A percentile compares a stretch with the other conserved stretches of the same genome.
Conservation (phyloP, 192 early-diverging fungal genomes). For the Coemansia sp. region DNA sequence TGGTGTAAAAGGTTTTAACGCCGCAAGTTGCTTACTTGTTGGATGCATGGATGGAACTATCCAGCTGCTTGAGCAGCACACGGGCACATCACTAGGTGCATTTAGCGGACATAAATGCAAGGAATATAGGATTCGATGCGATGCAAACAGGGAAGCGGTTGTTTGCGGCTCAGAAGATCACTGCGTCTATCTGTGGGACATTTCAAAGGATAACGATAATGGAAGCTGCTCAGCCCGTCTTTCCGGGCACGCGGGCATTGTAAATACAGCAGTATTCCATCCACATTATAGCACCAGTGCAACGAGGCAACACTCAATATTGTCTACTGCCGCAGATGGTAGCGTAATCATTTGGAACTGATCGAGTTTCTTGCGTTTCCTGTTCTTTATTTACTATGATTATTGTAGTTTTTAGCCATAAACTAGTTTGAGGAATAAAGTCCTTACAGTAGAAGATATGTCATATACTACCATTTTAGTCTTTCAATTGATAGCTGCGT, state of each 20-base stretch:
- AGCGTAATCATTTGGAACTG: conserved; percentile 42
- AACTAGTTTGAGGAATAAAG: too few relatives aligned
- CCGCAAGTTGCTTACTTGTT: conserved; percentile 71
- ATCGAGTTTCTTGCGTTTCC: not conserved
- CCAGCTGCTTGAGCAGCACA: conserved; percentile 79
- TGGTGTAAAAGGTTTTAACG: conserved; percentile 51
- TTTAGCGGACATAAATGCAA: conserved; percentile 82
- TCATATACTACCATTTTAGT: too few relatives aligned
- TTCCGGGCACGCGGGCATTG: conserved; percentile 39
- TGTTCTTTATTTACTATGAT: not conserved
- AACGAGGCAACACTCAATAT: conserved; percentile 17
- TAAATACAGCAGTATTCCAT: conserved; percentile 40
- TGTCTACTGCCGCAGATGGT: conserved; percentile 48
- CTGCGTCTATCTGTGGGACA: conserved; percentile 83
- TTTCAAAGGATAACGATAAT: conserved; percentile 60
- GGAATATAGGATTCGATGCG: conserved; percentile 75
- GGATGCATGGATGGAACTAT: conserved; percentile 76
- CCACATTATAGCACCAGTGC: conserved; percentile 15
- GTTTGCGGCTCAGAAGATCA: conserved; percentile 92
- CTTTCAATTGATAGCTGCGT: too few relatives aligned
- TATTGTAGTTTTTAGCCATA: not conserved
- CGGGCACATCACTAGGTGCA: conserved; percentile 70
- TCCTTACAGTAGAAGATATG: too few relatives aligned
- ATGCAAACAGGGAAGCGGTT: conserved; percentile 72
- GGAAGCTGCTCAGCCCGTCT: conserved; percentile 9